Evolutionary conservation across 2,329 filamentous ascomycete species (phyloP).

Genomic region (Verticillium nonalfalfae): DNA sequence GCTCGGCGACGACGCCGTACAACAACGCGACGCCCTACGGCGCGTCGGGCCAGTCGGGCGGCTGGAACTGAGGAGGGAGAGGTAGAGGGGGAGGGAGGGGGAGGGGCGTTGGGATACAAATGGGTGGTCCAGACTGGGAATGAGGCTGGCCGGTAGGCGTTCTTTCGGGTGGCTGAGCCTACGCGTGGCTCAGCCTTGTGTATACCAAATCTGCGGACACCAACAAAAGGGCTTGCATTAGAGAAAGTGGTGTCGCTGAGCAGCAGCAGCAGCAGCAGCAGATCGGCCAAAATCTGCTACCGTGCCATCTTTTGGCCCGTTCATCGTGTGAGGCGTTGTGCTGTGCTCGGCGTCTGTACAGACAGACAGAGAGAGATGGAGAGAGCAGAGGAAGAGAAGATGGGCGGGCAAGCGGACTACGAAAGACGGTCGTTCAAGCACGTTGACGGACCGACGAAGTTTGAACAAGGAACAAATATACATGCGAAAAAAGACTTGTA

Average conservation of each 20-base stretch:
- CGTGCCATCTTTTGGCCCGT: neutral
- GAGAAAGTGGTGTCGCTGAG: neutral
- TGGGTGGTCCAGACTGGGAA: neutral
- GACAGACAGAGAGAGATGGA: neutral
- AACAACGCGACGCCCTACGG: conserved; percentile 37
- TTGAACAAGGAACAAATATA: neutral
- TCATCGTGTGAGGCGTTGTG: neutral
- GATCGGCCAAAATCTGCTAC: neutral
- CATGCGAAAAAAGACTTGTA: neutral
- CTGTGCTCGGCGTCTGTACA: neutral
- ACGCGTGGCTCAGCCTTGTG: neutral
- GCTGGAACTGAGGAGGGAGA: conserved; percentile 34
- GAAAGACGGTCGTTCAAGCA: neutral
- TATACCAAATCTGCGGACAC: neutral
- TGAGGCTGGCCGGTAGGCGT: neutral
- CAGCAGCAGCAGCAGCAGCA: neutral
- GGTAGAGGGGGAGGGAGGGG: no score
- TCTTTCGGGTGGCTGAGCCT: neutral
- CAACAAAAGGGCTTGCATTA: neutral
- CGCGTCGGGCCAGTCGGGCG: conserved; percentile 37
- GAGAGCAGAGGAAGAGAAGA: neutral
- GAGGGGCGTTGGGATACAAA: neutral
- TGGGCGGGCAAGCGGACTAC: neutral
- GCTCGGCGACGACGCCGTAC: conserved; percentile 40
- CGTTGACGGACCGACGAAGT: no score